Base-by-base conservation (phyloP, 805 yeast genomes). In the Lipomyces mesembrius region DNA sequence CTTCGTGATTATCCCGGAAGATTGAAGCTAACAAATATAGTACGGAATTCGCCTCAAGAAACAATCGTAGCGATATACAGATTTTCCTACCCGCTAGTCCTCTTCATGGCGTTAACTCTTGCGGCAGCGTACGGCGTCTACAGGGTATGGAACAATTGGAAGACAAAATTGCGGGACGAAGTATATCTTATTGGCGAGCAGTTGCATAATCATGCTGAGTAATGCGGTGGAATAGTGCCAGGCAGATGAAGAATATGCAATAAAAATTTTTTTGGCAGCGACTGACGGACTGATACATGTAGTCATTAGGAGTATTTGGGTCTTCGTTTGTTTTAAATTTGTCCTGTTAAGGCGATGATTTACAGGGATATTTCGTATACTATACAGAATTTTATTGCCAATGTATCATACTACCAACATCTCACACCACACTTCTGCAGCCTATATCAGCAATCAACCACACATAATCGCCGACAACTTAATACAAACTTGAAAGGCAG, bases 151-250 rank as follows among this genome's bases (percentile, higher is more conserved):
- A 37, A 27, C 20, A 56, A 46, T 14, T 72, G 74, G 74, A 64
- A 67, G 35, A 51, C 56, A n/a, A 65, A 61, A 20, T 74, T 77
- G n/a, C 66, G 77, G 20, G 80, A 78, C 62, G 75, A 75, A 27
- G 71, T 74, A 6, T 78, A 77, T 62, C 63, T 75, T 43, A 72
- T 77, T 27, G 79, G 80, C 17, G 72, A 73, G 56, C 77, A 74
- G 54, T 71, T 78, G 46, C 77, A 78, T 59, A 78, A 78, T 62
- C 67, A 73, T 62, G 72, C 64, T 51, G 73, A 62, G 12, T 59
- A 37, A 34, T 22, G 14, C 20, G 39, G 53, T 17, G 3, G 49
- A 43, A 17, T n/a, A n/a, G 14, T 37, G 39, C 39, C 14, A 37
- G 12, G 39, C 29, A 27, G 4, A 27, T 27, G 29, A 35, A 17